phyloP scores from a whole-genome alignment of 2,329 filamentous ascomycete species.

The Verticillium albo-atrum region DNA sequence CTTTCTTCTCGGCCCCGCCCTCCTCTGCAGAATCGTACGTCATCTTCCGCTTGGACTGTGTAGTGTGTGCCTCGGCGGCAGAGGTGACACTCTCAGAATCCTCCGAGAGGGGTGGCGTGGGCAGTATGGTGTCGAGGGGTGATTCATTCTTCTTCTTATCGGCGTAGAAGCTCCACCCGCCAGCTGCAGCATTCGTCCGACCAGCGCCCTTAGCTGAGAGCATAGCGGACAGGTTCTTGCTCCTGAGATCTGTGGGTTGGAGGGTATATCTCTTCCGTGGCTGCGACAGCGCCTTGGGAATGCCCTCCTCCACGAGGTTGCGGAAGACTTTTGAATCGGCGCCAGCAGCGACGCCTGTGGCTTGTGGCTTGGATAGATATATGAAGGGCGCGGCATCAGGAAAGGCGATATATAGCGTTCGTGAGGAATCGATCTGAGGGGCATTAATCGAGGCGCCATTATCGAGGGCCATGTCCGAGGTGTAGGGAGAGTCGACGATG shows the following conservation, averaged over 20 bases:
- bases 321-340: conserved; percentile 61
- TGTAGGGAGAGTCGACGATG: conserved; percentile 74
- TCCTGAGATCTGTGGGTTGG: conserved; percentile 61
- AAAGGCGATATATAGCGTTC: conserved; percentile 76
- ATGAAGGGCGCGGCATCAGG: conserved; percentile 75
- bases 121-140: conserved; percentile 49
- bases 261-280: conserved; percentile 69
- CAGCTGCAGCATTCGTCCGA: conserved; percentile 66
- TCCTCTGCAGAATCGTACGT: neutral
- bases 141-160: conserved; percentile 52
- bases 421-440: conserved; percentile 57
- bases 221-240: conserved; percentile 67
- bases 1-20: conserved; percentile 32
- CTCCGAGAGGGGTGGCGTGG: conserved; percentile 41
- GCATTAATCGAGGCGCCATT: conserved; percentile 19
- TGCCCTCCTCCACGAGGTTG: conserved; percentile 68
- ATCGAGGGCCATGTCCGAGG: conserved; percentile 46
- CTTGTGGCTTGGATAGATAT: conserved; percentile 56
- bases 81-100: conserved; percentile 21
- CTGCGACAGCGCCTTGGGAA: conserved; percentile 76
- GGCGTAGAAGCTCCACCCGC: conserved; percentile 76
- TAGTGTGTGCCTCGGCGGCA: conserved; percentile 20
- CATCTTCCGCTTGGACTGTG: conserved; percentile 44
- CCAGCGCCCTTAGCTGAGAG: conserved; percentile 65
- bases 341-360: conserved; percentile 26